Evolutionary conservation across 2,329 filamentous ascomycete genomes (phyloP).

Genomic region (Orbilia brochopaga): DNA sequence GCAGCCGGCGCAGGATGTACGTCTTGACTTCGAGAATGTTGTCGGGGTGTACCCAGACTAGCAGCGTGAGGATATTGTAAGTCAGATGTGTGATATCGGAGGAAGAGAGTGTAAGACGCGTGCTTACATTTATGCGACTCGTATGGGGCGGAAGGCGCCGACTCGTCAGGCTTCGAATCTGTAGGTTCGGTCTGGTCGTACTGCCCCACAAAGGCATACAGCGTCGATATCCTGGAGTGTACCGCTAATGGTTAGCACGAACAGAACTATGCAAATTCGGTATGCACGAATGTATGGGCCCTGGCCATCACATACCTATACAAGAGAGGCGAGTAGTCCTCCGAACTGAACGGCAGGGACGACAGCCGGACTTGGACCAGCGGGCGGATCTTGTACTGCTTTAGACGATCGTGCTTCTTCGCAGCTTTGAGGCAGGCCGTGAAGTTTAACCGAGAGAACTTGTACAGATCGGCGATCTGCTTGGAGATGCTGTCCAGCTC

Average conservation of each 20-base stretch:
- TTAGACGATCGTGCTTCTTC: conserved; percentile 93
- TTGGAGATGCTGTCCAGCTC: conserved; percentile 88
- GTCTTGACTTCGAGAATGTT: conserved; percentile 98
- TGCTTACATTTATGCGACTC: conserved; percentile 81
- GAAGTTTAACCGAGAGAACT: conserved; percentile 95
- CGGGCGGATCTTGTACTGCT: conserved; percentile 87
- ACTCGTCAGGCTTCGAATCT: conserved; percentile 16
- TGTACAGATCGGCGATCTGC: conserved; percentile 90
- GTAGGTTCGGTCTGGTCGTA: conserved; percentile 62
- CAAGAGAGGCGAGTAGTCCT: conserved; percentile 87
- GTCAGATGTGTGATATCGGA: neutral
- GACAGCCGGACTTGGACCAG: conserved; percentile 88
- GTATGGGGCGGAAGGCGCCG: conserved; percentile 64
- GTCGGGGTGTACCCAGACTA: conserved; percentile 93
- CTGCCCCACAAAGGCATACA: conserved; percentile 94
- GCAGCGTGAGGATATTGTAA: conserved; percentile 9
- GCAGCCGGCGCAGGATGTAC: conserved; percentile 85
- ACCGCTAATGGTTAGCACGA: conserved; percentile 3
- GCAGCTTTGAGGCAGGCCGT: conserved; percentile 97
- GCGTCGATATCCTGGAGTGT: conserved; percentile 72
- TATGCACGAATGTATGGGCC: neutral
- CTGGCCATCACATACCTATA: conserved; percentile 64
- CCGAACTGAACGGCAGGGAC: conserved; percentile 91
- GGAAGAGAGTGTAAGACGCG: neutral
- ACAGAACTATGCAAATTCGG: neutral